Conservation (phyloP, 768 basidiomycete species). For the Tylopilus sp. region DNA sequence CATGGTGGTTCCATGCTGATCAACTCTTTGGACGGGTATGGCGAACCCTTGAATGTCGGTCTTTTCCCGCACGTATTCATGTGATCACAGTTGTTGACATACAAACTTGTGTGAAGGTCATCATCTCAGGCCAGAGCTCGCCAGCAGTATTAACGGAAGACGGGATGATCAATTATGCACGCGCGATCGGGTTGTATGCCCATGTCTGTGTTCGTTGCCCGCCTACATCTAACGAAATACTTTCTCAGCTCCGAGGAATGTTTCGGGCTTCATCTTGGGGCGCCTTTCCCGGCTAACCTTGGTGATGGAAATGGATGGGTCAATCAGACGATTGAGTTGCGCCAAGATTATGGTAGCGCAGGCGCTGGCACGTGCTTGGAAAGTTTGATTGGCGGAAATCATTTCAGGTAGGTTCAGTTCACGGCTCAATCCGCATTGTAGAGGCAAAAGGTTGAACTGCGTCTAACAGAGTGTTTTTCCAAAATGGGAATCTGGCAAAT, state of each 20-base stretch:
- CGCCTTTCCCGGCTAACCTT: slow-evolving; percentile 41
- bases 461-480: slow-evolving; percentile 42
- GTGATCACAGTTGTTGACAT: background rate
- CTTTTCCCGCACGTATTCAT: background rate
- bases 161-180: slow-evolving; percentile 58
- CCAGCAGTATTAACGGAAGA: slow-evolving; percentile 50
- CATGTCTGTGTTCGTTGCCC: background rate
- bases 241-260: slow-evolving; percentile 39
- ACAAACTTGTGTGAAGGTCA: slow-evolving; percentile 38
- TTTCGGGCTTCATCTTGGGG: slow-evolving; percentile 34
- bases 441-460: background rate
- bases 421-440: background rate
- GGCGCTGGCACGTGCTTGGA: slow-evolving; percentile 44
- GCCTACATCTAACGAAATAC: background rate
- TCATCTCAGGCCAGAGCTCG: slow-evolving; percentile 64
- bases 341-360: slow-evolving; percentile 39
- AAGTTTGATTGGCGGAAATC: slow-evolving; percentile 44
- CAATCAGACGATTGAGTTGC: slow-evolving; percentile 43
- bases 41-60: slow-evolving; percentile 44
- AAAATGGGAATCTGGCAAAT: slow-evolving; percentile 53
- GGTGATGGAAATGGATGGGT: slow-evolving; percentile 46
- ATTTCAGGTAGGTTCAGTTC: slow-evolving; percentile 37
- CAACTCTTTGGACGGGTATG: slow-evolving; percentile 36
- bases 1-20: slow-evolving; percentile 45
- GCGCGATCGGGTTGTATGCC: slow-evolving; percentile 56